Base-by-base conservation (phyloP, 805 yeast species). In the Yueomyces sp. region DNA sequence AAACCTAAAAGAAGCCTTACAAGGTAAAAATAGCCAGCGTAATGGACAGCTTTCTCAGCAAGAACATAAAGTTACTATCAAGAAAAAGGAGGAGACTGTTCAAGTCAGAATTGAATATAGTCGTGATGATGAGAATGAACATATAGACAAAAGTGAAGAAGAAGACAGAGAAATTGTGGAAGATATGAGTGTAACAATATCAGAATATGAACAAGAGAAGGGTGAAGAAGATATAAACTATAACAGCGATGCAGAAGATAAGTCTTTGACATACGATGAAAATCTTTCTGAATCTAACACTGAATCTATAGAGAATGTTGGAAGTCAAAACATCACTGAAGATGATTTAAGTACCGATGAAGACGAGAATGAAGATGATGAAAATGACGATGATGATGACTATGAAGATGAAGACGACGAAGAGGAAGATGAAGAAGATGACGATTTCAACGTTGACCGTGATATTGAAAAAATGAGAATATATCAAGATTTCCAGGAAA, bases 401-500 rank as follows among this genome's bases (percentile, higher is more conserved):
- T 47, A 44, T 2, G 55, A 40, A 1, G 11, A 9, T 26, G 49
- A 45, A 2, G 37, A 41, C 12, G 63, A 53, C 3, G 58, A 47
- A 3, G 60, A 52, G 4, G 57, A 53, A 4, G 62, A 54, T 26
- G 58, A 55, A 30, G 54, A 55, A 8, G 50, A 47, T 40, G 46
- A 42, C 19, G 60, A 55, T 40, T 49, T 56, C 19, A 55, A 53
- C 12, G 61, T 54, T 7, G 60, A 53, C 29, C 63, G 65, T 42
- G 54, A 65, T 34, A 47, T 55, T 27, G 65, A 63, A 42, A 54
- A 53, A 39, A 53, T 51, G 42, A 47, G 63, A 45, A 58, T 62
- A 40, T 59, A 59, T 41, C 66, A 66, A 42, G 69, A 66, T 29
- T 67, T 62, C 47, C 68, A 64, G 40, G 52, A 53, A 28, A 67